These are phyloP conservation scores for Scheffersomyces coipomensis DNA, from an alignment of 805 yeast species.

Conservation along the genomic window DNA sequence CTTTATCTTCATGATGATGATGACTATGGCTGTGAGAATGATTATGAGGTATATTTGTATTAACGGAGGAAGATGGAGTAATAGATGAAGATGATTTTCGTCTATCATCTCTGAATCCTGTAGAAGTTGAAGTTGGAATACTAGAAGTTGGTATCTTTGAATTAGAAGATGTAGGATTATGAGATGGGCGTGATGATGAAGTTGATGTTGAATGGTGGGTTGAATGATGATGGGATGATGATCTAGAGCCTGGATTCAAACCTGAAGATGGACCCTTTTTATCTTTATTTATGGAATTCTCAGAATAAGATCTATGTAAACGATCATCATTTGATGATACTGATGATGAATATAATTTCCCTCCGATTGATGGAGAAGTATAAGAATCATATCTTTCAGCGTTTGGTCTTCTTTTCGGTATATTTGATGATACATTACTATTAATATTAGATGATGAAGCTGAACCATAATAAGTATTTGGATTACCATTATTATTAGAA, in stretches of 20 bases:
- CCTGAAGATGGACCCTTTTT: neutral
- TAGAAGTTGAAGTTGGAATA: neutral
- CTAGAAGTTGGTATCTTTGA: neutral
- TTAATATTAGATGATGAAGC: neutral
- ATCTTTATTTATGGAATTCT: neutral
- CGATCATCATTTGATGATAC: neutral
- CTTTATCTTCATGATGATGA: no score
- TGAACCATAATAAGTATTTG: constrained; percentile 4
- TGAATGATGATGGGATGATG: no score
- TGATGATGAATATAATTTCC: neutral
- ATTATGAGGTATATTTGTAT: no score
- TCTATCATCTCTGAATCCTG: constrained; percentile 5
- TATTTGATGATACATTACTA: constrained; percentile 2
- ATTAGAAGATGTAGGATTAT: no score
- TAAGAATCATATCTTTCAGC: constrained; percentile 20
- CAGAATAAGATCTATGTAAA: neutral
- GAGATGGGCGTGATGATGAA: no score
- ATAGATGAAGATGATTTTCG: constrained; percentile 1
- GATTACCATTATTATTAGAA: neutral
- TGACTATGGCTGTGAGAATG: no score
- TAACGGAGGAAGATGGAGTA: no score
- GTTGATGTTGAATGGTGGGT: no score
- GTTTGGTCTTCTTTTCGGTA: constrained; percentile 11
- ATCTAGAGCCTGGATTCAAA: no score
- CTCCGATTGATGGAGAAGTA: neutral